phyloP scores from a whole-genome alignment of 768 basidiomycete species.

The Lyophyllum semitale region DNA sequence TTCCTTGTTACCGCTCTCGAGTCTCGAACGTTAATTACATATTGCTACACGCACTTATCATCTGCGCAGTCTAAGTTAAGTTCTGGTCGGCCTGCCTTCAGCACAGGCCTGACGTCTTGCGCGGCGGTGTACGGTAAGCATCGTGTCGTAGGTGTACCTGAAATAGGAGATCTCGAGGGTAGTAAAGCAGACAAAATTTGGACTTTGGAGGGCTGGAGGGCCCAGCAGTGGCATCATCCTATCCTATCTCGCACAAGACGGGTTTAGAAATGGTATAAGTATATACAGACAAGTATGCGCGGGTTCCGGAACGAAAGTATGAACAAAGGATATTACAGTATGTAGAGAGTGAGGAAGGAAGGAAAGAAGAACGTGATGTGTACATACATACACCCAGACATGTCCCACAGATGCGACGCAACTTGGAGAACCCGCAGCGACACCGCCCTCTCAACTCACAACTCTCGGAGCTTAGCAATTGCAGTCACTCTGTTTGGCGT shows the following conservation, averaged over 20 bases:
- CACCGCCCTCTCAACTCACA: conserved; percentile 2
- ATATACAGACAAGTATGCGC: conserved; percentile 12
- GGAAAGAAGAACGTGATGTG: conserved; percentile 15
- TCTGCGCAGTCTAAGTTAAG: too few relatives aligned
- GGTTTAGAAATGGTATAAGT: conserved; percentile 2
- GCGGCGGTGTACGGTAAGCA: too few relatives aligned
- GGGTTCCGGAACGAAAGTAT: conserved; percentile 12
- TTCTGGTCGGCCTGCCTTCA: too few relatives aligned
- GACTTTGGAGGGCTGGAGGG: too few relatives aligned
- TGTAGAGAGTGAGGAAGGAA: conserved; percentile 18
- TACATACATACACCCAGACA: conserved; percentile 19
- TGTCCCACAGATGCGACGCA: conserved; percentile 21
- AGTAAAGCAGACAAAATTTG: too few relatives aligned
- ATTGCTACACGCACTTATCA: too few relatives aligned
- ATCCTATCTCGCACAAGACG: not conserved
- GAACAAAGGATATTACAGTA: conserved; percentile 24
- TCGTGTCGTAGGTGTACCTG: too few relatives aligned
- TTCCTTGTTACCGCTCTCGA: too few relatives aligned
- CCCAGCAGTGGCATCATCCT: too few relatives aligned
- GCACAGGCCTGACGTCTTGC: too few relatives aligned
- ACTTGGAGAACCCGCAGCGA: conserved; percentile 15
- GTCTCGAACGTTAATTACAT: too few relatives aligned
- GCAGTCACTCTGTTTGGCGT: conserved; percentile 54
- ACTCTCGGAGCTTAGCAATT: conserved; percentile 52
- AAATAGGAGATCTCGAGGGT: too few relatives aligned